Evolutionary conservation across 768 basidiomycete genomes (phyloP), one percentile per base, ranked within the genome.

Genomic region (Psilocybe tampanensis): DNA sequence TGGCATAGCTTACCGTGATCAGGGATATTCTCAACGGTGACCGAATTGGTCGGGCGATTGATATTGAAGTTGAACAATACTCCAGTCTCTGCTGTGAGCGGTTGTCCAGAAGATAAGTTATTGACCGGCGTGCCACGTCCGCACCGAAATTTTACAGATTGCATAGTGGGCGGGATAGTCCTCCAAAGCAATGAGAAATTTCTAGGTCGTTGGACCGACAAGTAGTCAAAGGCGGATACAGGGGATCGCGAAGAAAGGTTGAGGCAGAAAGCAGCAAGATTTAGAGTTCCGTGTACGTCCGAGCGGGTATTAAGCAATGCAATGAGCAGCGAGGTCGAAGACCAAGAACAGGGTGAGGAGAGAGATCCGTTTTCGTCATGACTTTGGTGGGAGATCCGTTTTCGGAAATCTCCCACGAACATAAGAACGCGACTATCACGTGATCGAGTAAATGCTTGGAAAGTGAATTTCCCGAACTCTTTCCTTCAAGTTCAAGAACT

Each of bases 1-100:
- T n/a, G n/a, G n/a, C n/a, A n/a, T n/a, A n/a, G 60, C 68, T 41
- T 54, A 79, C 81, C 72, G 52, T 73, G 67, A 55, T 69, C 66
- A 44, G 78, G 72, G 41, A 81, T 73, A 59, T 80, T 84, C 53
- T 81, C 80, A 44, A 84, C 74, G 62, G 74, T 77, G 39, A 86
- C 76, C 22, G 81, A 65, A 55, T 79, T 76, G 44, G 74, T 74
- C 47, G 60, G 54, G 54, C 60, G 62, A 42, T 52, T 52, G 32
- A 19, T 43, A 44, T 59, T 55, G 22, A 60, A 61, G 44, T 57
- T 47, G 52, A 56, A 63, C 44, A 63, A 48, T n/a, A 60, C 47
- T 8, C 50, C 48, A 11, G 47, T 56, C 15, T 61, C 60, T 5
- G 56, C 33, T 11, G 41, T 26, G 19, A 50, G 22, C 11, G 58